Percentiles rank a stretch among this genome's conserved stretches.
These are phyloP conservation scores for Metschnikowia reukaufii DNA, from an alignment of 805 yeast species.

Conservation along the genomic window DNA sequence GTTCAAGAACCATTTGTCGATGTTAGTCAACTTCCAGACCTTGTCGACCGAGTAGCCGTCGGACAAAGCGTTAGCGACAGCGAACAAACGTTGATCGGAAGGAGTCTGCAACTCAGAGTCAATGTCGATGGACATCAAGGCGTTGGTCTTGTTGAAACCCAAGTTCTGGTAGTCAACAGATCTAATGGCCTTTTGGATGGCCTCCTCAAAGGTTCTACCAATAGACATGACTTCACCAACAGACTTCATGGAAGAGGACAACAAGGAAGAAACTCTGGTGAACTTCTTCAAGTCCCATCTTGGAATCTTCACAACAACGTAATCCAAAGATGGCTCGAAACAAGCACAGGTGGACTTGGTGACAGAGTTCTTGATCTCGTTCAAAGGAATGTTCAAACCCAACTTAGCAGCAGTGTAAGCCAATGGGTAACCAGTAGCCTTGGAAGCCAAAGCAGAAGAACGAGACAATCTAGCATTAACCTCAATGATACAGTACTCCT, in stretches of 20 bases:
- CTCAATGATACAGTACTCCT: constrained; percentile 95
- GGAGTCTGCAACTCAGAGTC: constrained; percentile 94
- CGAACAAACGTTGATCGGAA: constrained; percentile 94
- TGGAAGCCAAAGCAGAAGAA: constrained; percentile 98
- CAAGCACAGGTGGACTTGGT: constrained; percentile 93
- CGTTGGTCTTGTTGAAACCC: constrained; percentile 85
- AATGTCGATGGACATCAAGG: constrained; percentile 86
- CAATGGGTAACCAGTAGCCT: constrained; percentile 97
- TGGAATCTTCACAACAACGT: constrained; percentile 96
- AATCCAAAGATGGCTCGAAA: constrained; percentile 96
- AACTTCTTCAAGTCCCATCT: constrained; percentile 98
- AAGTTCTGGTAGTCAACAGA: constrained; percentile 93
- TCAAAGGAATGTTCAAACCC: constrained; percentile 88
- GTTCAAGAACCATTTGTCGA: constrained; percentile 95
- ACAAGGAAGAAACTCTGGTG: constrained; percentile 82
- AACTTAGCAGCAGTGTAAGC: constrained; percentile 98
- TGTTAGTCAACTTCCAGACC: constrained; percentile 86
- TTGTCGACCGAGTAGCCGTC: constrained; percentile 89
- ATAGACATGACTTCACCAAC: constrained; percentile 99
- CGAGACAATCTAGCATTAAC: constrained; percentile 97
- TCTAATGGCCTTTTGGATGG: constrained; percentile 95
- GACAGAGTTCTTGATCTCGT: constrained; percentile 89
- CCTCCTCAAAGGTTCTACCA: constrained; percentile 97
- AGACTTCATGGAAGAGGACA: constrained; percentile 94
- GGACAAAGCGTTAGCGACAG: constrained; percentile 90